phyloP scores from a whole-genome alignment of 2,329 filamentous ascomycete species.

The Colletotrichum sp. region DNA sequence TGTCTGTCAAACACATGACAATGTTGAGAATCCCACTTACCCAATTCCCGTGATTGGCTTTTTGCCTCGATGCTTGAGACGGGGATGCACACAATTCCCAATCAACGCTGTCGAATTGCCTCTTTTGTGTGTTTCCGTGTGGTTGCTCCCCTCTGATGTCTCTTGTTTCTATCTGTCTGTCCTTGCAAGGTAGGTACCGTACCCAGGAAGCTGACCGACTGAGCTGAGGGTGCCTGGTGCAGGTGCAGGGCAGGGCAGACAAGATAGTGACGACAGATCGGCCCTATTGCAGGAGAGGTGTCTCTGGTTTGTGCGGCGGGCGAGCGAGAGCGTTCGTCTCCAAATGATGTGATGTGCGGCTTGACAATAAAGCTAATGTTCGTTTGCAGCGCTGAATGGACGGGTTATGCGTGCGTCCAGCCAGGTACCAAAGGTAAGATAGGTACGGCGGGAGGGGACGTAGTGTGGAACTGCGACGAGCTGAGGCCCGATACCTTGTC shows the following conservation, averaged over 20 bases:
- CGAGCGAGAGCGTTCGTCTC: slow-evolving; percentile 16
- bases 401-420: slow-evolving; percentile 16
- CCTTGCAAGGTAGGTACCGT: neutral
- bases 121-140: neutral
- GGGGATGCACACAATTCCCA: neutral
- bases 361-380: slow-evolving; percentile 12
- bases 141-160: neutral
- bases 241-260: neutral
- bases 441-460: neutral
- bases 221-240: neutral
- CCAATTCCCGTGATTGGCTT: neutral
- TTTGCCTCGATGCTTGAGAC: neutral
- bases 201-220: neutral
- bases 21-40: neutral
- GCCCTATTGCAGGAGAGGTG: neutral
- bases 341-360: slow-evolving; percentile 16
- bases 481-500: neutral
- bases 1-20: neutral
- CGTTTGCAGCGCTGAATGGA: slow-evolving; percentile 17
- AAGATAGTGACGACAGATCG: neutral
- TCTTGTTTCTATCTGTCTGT: neutral
- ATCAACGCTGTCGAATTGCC: neutral
- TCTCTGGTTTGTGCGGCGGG: slow-evolving; percentile 1
- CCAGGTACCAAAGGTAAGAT: neutral
- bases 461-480: neutral